Base-by-base conservation (phyloP, 345 rosid genomes). In the Physaria fendleri region DNA sequence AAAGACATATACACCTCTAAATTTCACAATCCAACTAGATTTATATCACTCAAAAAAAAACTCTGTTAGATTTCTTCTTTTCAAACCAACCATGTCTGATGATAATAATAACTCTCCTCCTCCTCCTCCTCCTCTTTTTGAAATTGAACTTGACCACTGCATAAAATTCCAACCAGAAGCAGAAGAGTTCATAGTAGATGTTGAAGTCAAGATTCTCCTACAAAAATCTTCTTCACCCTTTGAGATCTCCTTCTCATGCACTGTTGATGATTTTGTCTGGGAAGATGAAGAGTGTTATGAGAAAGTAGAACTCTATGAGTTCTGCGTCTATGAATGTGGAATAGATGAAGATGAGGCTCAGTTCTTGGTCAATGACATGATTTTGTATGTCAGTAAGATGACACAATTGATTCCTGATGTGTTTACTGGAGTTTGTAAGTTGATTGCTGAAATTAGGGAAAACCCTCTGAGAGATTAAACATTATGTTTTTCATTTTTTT, bases 231-330 rank as follows among this genome's bases (percentile, higher is more conserved):
- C 11, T 38, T n/a, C n/a, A n/a, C 28, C 62, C 5, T 38, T 56
- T 8, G 64, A 66, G 13, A 18, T 15, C 39, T 44, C 4, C 30
- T 65, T 56, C n/a, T 48, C 49, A 7, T 14, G 35, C 12, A 28
- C 51, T 1, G 25, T 57, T 43, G 8, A 57, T 2, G 41, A 57
- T 1, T 66, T 66, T 50, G 39, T 57, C 2, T 57, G 40, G 34
- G 44, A 57, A 39, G 59, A 66, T 28, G 51, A 48, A n/a, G 58
- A 66, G 29, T 57, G 64, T 38, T 14, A 20, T 3, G 64, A 17
- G 71, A 57, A 57, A 66, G 50, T 22, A n/a, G n/a, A n/a, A 4
- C 58, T 66, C 37, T 49, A 48, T 12, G 65, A 66, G 13, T n/a
- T 39, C 4, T 8, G 57, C 2, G 5, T 48, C 6, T 8, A 57